Conservation (phyloP, 805 yeast species). For the Ascoidea tarda region DNA sequence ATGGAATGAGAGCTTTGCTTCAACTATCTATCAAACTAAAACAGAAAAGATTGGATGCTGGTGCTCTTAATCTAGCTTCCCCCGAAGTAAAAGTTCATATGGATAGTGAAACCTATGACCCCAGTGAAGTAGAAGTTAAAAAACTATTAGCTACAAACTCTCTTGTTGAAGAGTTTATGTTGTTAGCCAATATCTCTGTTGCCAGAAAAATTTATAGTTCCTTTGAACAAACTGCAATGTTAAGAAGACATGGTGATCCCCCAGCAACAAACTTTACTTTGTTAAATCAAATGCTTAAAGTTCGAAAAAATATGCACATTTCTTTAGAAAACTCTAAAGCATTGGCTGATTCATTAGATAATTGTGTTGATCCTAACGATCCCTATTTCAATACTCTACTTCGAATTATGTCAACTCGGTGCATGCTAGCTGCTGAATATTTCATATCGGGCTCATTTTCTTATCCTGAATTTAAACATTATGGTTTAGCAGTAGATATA, state of each 20-base stretch:
- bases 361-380: constrained; percentile 71
- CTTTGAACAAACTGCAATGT: constrained; percentile 96
- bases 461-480: constrained; percentile 86
- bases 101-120: constrained; percentile 96
- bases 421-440: constrained; percentile 99
- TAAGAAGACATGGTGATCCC: constrained; percentile 96
- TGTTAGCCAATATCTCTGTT: constrained; percentile 91
- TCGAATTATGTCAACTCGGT: constrained; percentile 94
- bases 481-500: constrained; percentile 94
- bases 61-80: constrained; percentile 92
- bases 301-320: constrained; percentile 60
- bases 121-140: constrained; percentile 89
- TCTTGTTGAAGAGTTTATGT: constrained; percentile 95
- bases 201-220: constrained; percentile 87
- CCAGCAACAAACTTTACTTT: constrained; percentile 87
- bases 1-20: constrained; percentile 76
- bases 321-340: constrained; percentile 80
- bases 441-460: constrained; percentile 85
- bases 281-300: constrained; percentile 77
- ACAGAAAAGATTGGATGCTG: constrained; percentile 79
- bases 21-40: constrained; percentile 72
- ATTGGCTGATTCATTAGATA: constrained; percentile 84
- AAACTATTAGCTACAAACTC: constrained; percentile 84
- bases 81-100: constrained; percentile 97
- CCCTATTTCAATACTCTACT: constrained; percentile 86